Evolutionary conservation across 495 filamentous ascomycete species (phyloP).

Genomic region (Penicillium dipodomyicola): DNA sequence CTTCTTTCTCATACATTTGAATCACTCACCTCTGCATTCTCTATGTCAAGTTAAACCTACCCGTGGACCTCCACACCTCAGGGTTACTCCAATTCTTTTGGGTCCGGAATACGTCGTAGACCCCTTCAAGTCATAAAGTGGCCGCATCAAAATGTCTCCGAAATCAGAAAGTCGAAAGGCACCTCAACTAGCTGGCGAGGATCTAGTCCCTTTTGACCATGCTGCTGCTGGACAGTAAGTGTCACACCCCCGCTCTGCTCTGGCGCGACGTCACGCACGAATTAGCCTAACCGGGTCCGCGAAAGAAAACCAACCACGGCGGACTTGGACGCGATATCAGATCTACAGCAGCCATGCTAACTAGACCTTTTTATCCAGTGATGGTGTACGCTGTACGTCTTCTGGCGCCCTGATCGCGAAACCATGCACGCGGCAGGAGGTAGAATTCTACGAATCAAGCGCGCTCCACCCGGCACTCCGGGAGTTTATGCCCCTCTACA

Average conservation of each 20-base stretch:
- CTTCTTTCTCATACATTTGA: background rate
- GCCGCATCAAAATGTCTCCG: conserved; percentile 34
- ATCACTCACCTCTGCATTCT: background rate
- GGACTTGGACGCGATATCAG: background rate
- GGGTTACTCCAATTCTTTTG: background rate
- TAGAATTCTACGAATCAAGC: conserved; percentile 87
- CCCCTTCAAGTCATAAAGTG: background rate
- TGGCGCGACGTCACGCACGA: conserved; percentile 9
- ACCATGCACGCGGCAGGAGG: conserved; percentile 82
- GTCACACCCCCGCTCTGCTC: conserved; percentile 4
- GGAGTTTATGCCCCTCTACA: conserved; percentile 77
- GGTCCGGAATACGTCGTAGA: background rate
- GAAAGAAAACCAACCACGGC: background rate
- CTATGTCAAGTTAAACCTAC: background rate
- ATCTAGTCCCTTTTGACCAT: conserved; percentile 70
- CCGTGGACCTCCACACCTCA: background rate
- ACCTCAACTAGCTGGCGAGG: conserved; percentile 46
- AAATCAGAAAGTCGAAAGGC: conserved; percentile 37
- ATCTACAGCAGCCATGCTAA: conserved; percentile 11
- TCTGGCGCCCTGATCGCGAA: conserved; percentile 90
- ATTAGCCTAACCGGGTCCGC: background rate
- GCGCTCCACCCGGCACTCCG: conserved; percentile 66
- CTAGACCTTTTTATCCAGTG: conserved; percentile 51
- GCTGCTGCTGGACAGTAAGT: conserved; percentile 95
- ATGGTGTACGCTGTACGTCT: conserved; percentile 83